Evolutionary conservation across 805 yeast species (phyloP), one percentile per base, ranked within the genome.

Genomic region (Lachancea nothofagi): DNA sequence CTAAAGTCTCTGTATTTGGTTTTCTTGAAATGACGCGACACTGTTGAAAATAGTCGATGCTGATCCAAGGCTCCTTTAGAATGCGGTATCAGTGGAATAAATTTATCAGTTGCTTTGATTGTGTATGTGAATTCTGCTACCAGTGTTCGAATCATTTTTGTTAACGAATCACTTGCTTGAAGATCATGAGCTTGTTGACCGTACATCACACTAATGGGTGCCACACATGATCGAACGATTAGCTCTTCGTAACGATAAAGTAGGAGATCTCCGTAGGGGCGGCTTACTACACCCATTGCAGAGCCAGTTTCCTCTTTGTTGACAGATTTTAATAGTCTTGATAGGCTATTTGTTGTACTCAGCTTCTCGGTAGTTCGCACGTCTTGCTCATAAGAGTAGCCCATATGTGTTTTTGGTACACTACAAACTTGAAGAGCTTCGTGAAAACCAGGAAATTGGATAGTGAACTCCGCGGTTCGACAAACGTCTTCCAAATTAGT

Each of bases 1-100:
- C 31, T 22, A 6, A 22, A 54, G 59, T 46, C 62, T 56, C 33
- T 67, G 52, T 49, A 80, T 0, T 71, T 65, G 0, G 80, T 65
- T 18, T 43, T 43, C 27, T 48, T 32, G 21, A 70, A 43, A 7
- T 67, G 55, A 2, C 61, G 48, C 4, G 54, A 28, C 2, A 71
- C 64, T 1, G 66, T 45, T 7, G 57, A 60, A 7, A 51, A 33
- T 36, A 75, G 46, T 41, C 74, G 57, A 5, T 61, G 58, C 2
- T 42, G 41, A 35, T 62, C 51, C 10, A 67, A 46, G 12, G 50
- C 55, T 3, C 52, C 44, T 12, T 36, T 36, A 15, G 53, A 47
- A 27, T 54, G 44, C n/a, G 66, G 62, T 12, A 50, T 29, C 3
- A 33, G 36, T 4, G 22, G 17, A n/a, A 59, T 36, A 30, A 32